Conservation (phyloP, 306 rosid genomes). For the Ziziphus jujuba region DNA sequence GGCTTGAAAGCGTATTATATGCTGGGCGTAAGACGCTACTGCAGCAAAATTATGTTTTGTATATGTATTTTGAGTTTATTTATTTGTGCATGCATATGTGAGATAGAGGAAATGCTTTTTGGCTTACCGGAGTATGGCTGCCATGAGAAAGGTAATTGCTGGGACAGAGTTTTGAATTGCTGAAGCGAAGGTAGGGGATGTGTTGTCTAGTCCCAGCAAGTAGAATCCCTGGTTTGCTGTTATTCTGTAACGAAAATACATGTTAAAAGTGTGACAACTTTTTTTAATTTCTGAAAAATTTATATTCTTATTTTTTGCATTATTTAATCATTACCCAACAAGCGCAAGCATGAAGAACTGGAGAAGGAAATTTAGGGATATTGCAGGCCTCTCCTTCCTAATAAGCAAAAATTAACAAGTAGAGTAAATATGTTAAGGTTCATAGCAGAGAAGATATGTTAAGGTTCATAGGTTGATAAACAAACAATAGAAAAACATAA, state of each 20-base stretch:
- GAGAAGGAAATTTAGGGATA: conserved; percentile 60
- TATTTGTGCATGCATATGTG: neutral
- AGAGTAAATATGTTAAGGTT: neutral
- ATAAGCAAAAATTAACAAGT: neutral
- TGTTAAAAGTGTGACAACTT: neutral
- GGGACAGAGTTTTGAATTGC: conserved; percentile 98
- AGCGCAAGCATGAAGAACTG: conserved; percentile 91
- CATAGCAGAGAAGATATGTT: neutral
- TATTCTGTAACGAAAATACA: conserved; percentile 46
- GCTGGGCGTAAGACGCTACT: too few relatives aligned
- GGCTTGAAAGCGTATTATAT: too few relatives aligned
- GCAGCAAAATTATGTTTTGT: too few relatives aligned
- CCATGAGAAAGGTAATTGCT: conserved; percentile 97
- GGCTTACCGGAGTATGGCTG: conserved; percentile 68
- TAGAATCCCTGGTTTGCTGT: conserved; percentile 98
- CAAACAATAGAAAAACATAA: neutral
- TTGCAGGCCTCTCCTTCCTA: conserved; percentile 93
- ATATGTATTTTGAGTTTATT: neutral
- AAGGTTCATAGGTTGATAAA: neutral
- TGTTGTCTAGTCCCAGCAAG: conserved; percentile 95
- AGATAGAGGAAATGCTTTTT: too few relatives aligned
- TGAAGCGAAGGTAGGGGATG: conserved; percentile 95
- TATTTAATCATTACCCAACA: conserved; percentile 64
- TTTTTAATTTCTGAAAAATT: neutral
- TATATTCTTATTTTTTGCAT: neutral